phyloP scores from a whole-genome alignment of 108 stramenopile species.

The Pseudonitzschia delicatissima region DNA sequence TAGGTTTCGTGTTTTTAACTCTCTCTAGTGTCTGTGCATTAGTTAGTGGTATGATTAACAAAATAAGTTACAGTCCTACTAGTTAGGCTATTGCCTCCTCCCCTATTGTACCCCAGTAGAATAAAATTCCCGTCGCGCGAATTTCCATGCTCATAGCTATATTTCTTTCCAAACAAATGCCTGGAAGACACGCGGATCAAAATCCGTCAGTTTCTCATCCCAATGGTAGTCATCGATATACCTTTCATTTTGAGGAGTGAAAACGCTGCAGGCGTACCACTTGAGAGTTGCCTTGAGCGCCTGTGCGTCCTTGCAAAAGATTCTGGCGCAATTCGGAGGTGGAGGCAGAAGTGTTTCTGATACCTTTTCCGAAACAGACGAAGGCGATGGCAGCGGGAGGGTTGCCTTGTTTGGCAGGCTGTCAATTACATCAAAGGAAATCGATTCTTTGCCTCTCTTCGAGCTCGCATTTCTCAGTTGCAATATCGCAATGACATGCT shows the following conservation, averaged over 20 bases:
- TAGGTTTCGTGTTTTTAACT: too few species aligned
- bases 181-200: conserved; percentile 90
- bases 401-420: conserved; percentile 13
- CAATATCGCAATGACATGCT: conserved; percentile 88
- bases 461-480: conserved; percentile 36
- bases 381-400: background rate
- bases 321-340: conserved; percentile 20
- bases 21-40: too few species aligned
- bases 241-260: conserved; percentile 51
- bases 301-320: conserved; percentile 36
- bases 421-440: conserved; percentile 33
- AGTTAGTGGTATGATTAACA: too few species aligned
- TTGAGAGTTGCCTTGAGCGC: conserved; percentile 53
- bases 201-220: conserved; percentile 79
- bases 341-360: background rate
- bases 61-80: too few species aligned
- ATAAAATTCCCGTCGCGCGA: too few species aligned
- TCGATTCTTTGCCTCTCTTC: background rate
- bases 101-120: too few species aligned
- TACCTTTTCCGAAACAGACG: background rate
- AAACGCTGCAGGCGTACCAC: conserved; percentile 80
- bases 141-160: too few species aligned
- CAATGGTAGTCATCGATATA: conserved; percentile 80
- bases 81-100: too few species aligned
- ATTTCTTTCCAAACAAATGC: conserved; percentile 73